A percentile compares a stretch with the other conserved stretches of the same genome.
Evolutionary conservation across 2,329 filamentous ascomycete genomes (phyloP).

Genomic region (Claviceps sorghi): DNA sequence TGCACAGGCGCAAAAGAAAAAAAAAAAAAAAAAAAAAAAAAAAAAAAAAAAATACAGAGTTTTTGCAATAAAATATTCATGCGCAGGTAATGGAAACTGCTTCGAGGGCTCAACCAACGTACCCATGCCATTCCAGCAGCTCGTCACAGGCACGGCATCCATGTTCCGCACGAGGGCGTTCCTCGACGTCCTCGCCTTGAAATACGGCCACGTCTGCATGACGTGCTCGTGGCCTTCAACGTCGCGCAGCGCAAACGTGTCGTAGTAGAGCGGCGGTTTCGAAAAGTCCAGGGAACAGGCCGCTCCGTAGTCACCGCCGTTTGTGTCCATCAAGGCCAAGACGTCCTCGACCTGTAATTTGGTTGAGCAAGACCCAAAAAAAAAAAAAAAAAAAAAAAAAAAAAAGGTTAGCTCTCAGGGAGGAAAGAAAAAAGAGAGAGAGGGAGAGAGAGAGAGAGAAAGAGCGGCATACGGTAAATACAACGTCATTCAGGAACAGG

Average conservation of each 20-base stretch:
- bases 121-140: conserved; percentile 33
- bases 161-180: conserved; percentile 35
- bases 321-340: conserved; percentile 39
- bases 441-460: background rate
- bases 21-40: background rate
- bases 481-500: conserved; percentile 49
- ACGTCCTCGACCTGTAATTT: conserved; percentile 36
- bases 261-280: conserved; percentile 39
- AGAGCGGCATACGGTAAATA: conserved; percentile 34
- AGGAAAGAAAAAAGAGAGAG: background rate
- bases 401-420: too few relatives aligned
- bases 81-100: background rate
- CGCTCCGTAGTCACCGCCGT: conserved; percentile 43
- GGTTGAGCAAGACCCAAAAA: background rate
- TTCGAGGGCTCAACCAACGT: conserved; percentile 1
- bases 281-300: conserved; percentile 48
- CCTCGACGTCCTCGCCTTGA: conserved; percentile 34
- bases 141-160: conserved; percentile 29
- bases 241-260: conserved; percentile 48
- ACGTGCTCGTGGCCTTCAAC: conserved; percentile 32
- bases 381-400: background rate
- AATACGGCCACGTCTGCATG: conserved; percentile 46
- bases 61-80: background rate
- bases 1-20: too few relatives aligned
- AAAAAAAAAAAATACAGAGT: background rate